Base-by-base conservation (phyloP, 345 rosid species). In the Camelina hispida region DNA sequence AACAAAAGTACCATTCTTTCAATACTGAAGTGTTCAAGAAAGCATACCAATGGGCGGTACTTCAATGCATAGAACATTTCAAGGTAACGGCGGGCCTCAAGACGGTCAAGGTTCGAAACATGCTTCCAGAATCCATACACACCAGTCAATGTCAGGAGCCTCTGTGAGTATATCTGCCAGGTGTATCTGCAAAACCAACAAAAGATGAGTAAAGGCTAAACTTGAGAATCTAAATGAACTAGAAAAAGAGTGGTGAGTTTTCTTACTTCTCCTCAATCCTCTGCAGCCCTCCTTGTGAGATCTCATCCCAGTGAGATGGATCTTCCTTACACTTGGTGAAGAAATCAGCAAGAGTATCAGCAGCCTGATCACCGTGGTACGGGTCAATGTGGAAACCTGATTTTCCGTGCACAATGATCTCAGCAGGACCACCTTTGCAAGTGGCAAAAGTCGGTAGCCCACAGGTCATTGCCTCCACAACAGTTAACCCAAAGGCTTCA, bases 61-160 rank as follows among this genome's bases (percentile, higher is more conserved):
- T 93, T 93, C 62, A 93, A 86, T 23, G 97, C 93, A 54, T 88
- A 89, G 62, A 93, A 93, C 98, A 93, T 93, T 81, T 93, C 98
- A 2, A 93, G 86, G 85, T 93, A 93, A 63, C 98, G 93, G 0
- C 88, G 85, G 80, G 91, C 88, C 85, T 93, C 98, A 0, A 68
- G 94, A 11, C 82, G 91, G 67, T 94, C 98, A 18, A 94, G 96
- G 68, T 94, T 94, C 0, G 98, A 91, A 2, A 94, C 97, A 34
- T 91, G 98, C 54, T 93, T 93, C 98, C 98, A 93, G 85, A 93
- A 93, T 8, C 97, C 96, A 64, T 93, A 93, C 9, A 93, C 98
- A 48, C 91, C 96, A 0, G 98, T 91, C 70, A 93, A 79, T 20
- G 95, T 89, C 87, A 93, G 48, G 40, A 93, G 93, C 84, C 96